A percentile compares a stretch with the other conserved stretches of the same genome.
These are phyloP conservation scores for Colletotrichum tamarilloi DNA, from an alignment of 2,329 filamentous ascomycete genomes.

Conservation along the genomic window DNA sequence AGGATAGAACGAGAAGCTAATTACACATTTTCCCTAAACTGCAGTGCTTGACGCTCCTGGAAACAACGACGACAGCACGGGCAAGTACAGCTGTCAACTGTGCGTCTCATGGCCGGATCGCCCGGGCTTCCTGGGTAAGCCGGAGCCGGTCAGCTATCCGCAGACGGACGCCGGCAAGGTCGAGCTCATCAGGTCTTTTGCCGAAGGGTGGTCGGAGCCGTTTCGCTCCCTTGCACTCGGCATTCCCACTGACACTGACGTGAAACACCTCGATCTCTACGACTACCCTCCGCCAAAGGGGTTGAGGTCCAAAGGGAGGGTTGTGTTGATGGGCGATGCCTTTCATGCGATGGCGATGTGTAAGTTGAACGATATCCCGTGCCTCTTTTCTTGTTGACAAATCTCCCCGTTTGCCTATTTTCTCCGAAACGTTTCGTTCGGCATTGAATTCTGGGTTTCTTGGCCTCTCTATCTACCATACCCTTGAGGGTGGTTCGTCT, in stretches of 20 bases:
- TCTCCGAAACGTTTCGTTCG: not conserved
- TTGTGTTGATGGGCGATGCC: conserved; percentile 64
- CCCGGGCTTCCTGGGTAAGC: conserved; percentile 45
- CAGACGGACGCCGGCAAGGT: conserved; percentile 50
- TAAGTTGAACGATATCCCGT: conserved; percentile 47
- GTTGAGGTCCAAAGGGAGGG: conserved; percentile 51
- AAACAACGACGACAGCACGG: conserved; percentile 47
- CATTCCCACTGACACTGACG: conserved; percentile 53
- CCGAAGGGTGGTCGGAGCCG: conserved; percentile 60
- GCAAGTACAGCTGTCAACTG: conserved; percentile 57
- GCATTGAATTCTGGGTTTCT: not conserved
- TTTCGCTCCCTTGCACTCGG: conserved; percentile 55
- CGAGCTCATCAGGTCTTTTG: conserved; percentile 55
- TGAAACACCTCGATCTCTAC: conserved; percentile 57
- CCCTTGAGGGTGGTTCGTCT: not conserved
- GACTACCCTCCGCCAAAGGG: conserved; percentile 57
- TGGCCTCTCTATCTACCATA: not conserved
- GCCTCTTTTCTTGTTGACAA: not conserved
- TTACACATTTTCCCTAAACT: not conserved
- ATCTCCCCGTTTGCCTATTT: not conserved
- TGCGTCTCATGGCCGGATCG: conserved; percentile 62
- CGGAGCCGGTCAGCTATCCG: conserved; percentile 52
- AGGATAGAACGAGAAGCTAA: not conserved
- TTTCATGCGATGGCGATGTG: conserved; percentile 71
- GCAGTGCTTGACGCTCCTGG: conserved; percentile 61